A percentile compares a stretch with the other conserved stretches of the same genome.
These are phyloP conservation scores for Malus hybrid DNA, from an alignment of 331 rosid species.

Conservation along the genomic window DNA sequence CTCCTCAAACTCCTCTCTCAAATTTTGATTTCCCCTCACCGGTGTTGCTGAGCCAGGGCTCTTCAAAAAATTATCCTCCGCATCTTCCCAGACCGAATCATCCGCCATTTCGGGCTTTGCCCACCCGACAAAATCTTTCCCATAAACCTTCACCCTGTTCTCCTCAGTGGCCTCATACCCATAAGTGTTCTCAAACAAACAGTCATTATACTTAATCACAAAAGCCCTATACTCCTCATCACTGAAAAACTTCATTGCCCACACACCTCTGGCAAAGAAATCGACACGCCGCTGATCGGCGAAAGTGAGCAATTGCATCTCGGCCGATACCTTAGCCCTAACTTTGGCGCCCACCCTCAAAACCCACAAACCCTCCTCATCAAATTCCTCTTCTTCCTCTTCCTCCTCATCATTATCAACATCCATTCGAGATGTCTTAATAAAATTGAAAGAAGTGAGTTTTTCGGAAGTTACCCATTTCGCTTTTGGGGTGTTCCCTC, in stretches of 20 bases:
- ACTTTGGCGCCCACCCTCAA: slow-evolving; percentile 55
- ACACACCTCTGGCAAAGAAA: slow-evolving; percentile 70
- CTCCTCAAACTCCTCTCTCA: slow-evolving; percentile 89
- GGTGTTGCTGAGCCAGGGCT: slow-evolving; percentile 61
- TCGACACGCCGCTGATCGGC: slow-evolving; percentile 74
- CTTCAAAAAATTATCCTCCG: slow-evolving; percentile 58
- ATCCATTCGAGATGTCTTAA: slow-evolving; percentile 25
- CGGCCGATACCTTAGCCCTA: slow-evolving; percentile 33
- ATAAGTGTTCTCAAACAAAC: slow-evolving; percentile 74
- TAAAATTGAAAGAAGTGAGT: slow-evolving; percentile 51
- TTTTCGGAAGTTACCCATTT: slow-evolving; percentile 85
- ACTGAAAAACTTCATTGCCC: slow-evolving; percentile 83
- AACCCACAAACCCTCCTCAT: slow-evolving; percentile 52
- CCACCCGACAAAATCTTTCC: slow-evolving; percentile 91
- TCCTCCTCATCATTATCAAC: slow-evolving; percentile 23
- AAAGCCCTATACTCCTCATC: slow-evolving; percentile 49
- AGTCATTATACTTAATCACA: slow-evolving; percentile 47
- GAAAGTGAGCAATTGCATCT: slow-evolving; percentile 47
- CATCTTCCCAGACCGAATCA: slow-evolving; percentile 96
- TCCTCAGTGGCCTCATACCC: slow-evolving; percentile 58
- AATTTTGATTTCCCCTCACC: slow-evolving; percentile 42
- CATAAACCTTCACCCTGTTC: slow-evolving; percentile 75
- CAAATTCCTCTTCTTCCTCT: slow-evolving; percentile 26
- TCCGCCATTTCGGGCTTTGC: slow-evolving; percentile 80
- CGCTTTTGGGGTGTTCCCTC: slow-evolving; percentile 63